Evolutionary conservation across 2,329 filamentous ascomycete genomes (phyloP).

Genomic region (Cytospora paraplurivora): DNA sequence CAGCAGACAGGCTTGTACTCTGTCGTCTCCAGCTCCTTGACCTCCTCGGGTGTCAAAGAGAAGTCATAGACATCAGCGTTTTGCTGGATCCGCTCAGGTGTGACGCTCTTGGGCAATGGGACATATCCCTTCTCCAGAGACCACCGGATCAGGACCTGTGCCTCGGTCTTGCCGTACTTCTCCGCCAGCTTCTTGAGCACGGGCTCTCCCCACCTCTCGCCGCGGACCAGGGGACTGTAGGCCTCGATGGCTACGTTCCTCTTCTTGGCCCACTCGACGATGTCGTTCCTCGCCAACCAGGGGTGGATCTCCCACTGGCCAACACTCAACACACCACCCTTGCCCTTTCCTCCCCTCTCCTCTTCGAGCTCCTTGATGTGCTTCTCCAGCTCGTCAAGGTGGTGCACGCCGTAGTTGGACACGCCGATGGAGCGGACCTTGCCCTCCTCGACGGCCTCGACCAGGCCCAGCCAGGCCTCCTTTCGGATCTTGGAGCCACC

Average conservation of each 20-base stretch:
- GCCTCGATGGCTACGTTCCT: slow-evolving; percentile 65
- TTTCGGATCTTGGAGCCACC: slow-evolving; percentile 59
- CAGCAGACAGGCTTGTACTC: slow-evolving; percentile 59
- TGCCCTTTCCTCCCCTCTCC: slow-evolving; percentile 62
- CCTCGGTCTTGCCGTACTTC: slow-evolving; percentile 73
- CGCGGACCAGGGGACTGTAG: slow-evolving; percentile 64
- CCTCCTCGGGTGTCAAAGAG: slow-evolving; percentile 55
- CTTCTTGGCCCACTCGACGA: slow-evolving; percentile 74
- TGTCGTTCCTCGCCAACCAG: slow-evolving; percentile 79
- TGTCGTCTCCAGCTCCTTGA: slow-evolving; percentile 50
- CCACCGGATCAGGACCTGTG: slow-evolving; percentile 80
- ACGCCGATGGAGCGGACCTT: slow-evolving; percentile 64
- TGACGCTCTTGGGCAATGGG: slow-evolving; percentile 72
- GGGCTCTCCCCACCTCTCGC: slow-evolving; percentile 70
- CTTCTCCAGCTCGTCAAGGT: slow-evolving; percentile 60
- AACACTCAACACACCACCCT: slow-evolving; percentile 74
- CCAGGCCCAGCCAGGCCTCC: slow-evolving; percentile 63
- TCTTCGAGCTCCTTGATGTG: slow-evolving; percentile 63
- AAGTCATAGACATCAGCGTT: slow-evolving; percentile 62
- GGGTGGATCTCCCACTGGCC: slow-evolving; percentile 91
- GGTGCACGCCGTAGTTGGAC: slow-evolving; percentile 67
- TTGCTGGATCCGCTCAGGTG: slow-evolving; percentile 64
- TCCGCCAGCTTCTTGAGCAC: slow-evolving; percentile 65
- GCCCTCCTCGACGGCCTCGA: slow-evolving; percentile 63
- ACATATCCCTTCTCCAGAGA: slow-evolving; percentile 77